Evolutionary conservation across 164 flowering plant genomes (phyloP).

Genomic region (Kingdonia uniflora): DNA sequence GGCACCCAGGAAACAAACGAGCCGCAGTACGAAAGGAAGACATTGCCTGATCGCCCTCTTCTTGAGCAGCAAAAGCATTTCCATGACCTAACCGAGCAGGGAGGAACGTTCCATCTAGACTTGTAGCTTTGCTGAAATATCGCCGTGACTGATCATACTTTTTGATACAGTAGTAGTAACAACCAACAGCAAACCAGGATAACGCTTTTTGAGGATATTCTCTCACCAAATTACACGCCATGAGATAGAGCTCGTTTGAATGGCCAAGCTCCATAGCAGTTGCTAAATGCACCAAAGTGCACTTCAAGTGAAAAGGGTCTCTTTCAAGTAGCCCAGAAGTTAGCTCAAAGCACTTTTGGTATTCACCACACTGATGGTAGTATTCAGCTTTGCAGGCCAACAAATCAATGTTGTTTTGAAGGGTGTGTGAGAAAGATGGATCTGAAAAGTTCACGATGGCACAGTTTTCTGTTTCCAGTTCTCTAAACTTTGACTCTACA

Average conservation of each 20-base stretch:
- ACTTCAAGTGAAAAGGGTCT: constrained; percentile 87
- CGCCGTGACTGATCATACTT: constrained; percentile 85
- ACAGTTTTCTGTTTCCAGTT: too few relatives aligned
- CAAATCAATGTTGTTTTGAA: too few relatives aligned
- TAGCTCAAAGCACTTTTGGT: constrained; percentile 87
- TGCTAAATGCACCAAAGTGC: constrained; percentile 86
- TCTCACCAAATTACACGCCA: constrained; percentile 89
- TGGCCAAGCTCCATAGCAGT: constrained; percentile 97
- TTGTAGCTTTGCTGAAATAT: constrained; percentile 91
- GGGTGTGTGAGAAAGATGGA: too few relatives aligned
- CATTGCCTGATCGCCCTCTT: constrained; percentile 99
- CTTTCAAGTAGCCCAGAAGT: too few relatives aligned
- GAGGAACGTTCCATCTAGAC: constrained; percentile 72
- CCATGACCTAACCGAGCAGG: constrained; percentile 94
- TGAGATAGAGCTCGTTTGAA: constrained; percentile 91
- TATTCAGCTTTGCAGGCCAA: too few relatives aligned
- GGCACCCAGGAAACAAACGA: constrained; percentile 97
- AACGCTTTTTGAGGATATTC: constrained; percentile 97
- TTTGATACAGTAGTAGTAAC: constrained; percentile 91
- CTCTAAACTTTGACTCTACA: too few relatives aligned
- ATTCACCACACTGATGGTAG: too few relatives aligned
- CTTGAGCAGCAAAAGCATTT: constrained; percentile 90
- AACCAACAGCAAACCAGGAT: constrained; percentile 99
- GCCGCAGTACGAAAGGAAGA: constrained; percentile 89
- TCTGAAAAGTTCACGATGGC: too few relatives aligned